Evolutionary conservation across 176 grass and related monocot genomes (phyloP).

Genomic region (Eleusine coracana): DNA sequence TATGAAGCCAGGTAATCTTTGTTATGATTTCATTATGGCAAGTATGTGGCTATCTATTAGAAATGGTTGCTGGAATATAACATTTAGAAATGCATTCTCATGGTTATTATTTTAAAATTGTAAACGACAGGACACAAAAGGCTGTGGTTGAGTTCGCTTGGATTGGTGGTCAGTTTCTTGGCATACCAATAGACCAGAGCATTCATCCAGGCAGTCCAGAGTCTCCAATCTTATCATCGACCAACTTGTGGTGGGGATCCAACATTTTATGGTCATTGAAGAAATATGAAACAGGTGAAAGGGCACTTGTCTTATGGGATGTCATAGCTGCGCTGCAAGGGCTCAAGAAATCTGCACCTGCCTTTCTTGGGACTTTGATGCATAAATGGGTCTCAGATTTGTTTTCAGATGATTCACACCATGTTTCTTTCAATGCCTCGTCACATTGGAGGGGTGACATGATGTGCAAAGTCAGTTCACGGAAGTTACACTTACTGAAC

Average conservation of each 20-base stretch:
- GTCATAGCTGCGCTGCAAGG: slow-evolving; percentile 54
- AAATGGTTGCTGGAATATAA: slow-evolving; percentile 13
- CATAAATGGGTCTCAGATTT: slow-evolving; percentile 62
- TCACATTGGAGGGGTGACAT: slow-evolving; percentile 30
- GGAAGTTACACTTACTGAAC: slow-evolving; percentile 78
- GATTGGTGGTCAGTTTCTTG: slow-evolving; percentile 68
- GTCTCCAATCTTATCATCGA: slow-evolving; percentile 39
- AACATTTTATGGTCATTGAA: slow-evolving; percentile 67
- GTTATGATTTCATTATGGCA: slow-evolving; percentile 17
- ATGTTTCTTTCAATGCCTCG: slow-evolving; percentile 43
- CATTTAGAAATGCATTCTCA: slow-evolving; percentile 3
- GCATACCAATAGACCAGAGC: slow-evolving; percentile 59
- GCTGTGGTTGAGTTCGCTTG: slow-evolving; percentile 85
- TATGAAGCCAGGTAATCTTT: slow-evolving; percentile 85
- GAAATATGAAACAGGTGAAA: slow-evolving; percentile 65
- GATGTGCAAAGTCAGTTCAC: slow-evolving; percentile 49
- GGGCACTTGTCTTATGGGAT: slow-evolving; percentile 68
- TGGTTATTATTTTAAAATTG: slow-evolving; percentile 20
- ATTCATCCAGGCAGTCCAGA: slow-evolving; percentile 18
- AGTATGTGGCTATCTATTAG: not conserved
- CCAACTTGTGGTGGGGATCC: slow-evolving; percentile 58
- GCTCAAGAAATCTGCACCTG: slow-evolving; percentile 53
- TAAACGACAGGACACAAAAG: slow-evolving; percentile 71
- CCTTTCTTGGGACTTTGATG: slow-evolving; percentile 57
- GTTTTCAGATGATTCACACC: slow-evolving; percentile 38